phyloP scores from a whole-genome alignment of 306 rosid genomes.

The Gleditsia sinensis region DNA sequence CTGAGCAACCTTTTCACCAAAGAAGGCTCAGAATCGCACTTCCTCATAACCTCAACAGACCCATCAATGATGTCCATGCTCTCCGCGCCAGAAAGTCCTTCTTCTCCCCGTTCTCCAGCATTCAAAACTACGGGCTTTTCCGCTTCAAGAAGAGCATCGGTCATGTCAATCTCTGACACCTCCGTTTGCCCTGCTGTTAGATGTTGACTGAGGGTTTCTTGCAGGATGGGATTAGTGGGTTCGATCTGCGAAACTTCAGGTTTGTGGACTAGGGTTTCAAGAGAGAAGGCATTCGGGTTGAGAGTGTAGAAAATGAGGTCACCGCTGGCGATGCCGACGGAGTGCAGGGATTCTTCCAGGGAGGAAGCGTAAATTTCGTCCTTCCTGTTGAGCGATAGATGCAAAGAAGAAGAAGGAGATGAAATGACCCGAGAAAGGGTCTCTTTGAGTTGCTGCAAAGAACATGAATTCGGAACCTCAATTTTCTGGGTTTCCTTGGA shows the following conservation, averaged over 20 bases:
- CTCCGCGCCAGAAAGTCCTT: constrained; percentile 18
- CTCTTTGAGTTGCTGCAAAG: constrained; percentile 57
- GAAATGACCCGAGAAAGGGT: constrained; percentile 43
- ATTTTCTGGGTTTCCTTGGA: constrained; percentile 66
- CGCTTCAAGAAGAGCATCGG: background rate
- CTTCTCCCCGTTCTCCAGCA: background rate
- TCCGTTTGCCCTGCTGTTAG: background rate
- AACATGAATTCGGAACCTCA: constrained; percentile 50
- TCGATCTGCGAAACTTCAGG: background rate
- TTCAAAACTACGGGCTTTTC: constrained; percentile 20
- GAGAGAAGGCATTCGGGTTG: constrained; percentile 40
- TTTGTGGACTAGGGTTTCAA: constrained; percentile 37
- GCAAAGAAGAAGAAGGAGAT: constrained; percentile 46
- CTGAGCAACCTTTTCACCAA: constrained; percentile 56
- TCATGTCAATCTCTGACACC: background rate
- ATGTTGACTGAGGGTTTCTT: background rate
- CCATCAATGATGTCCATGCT: constrained; percentile 43
- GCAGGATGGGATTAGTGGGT: background rate
- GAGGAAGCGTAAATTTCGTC: constrained; percentile 66
- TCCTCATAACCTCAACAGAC: constrained; percentile 33
- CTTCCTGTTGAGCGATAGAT: constrained; percentile 71
- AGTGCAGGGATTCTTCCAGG: constrained; percentile 43
- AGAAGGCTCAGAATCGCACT: constrained; percentile 43
- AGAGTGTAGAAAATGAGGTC: constrained; percentile 77
- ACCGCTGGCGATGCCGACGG: constrained; percentile 66